Percentiles rank a stretch among this genome's conserved stretches.
Conservation (phyloP, 345 rosid species). For the Euphorbia pulcherrima region DNA sequence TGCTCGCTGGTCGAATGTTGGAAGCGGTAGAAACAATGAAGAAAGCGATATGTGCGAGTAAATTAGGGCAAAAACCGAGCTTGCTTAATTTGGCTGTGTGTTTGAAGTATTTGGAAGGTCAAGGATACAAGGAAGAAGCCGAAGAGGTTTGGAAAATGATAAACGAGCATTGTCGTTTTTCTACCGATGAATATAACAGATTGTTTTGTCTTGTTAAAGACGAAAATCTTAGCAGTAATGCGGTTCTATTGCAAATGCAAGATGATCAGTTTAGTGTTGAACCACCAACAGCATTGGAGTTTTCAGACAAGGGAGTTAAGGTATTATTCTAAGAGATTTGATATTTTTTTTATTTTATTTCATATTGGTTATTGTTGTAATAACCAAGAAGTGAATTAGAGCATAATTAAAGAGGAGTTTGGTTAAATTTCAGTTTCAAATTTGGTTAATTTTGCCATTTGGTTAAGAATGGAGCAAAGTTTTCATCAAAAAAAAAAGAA, state of each 20-base stretch:
- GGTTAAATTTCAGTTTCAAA: no score
- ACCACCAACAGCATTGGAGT: background rate
- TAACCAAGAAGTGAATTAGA: no score
- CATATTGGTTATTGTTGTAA: no score
- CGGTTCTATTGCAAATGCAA: conserved; percentile 4
- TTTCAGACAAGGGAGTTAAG: conserved; percentile 6
- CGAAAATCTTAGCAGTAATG: background rate
- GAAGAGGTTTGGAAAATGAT: conserved; percentile 18
- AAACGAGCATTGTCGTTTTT: conserved; percentile 8
- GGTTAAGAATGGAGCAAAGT: no score
- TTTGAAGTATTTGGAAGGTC: conserved; percentile 24
- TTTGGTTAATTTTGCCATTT: no score
- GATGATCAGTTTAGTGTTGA: conserved; percentile 4
- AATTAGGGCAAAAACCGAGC: conserved; percentile 20
- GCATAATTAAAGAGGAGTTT: no score
- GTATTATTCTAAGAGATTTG: background rate
- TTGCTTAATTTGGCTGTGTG: conserved; percentile 14
- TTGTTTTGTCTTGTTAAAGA: background rate
- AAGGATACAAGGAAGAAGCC: conserved; percentile 21
- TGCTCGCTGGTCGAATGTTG: conserved; percentile 28
- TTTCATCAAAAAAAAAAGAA: no score
- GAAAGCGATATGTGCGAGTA: conserved; percentile 35
- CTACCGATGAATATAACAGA: background rate
- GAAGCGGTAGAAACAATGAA: conserved; percentile 45
- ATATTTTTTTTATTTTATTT: no score